Evolutionary conservation across 2,329 filamentous ascomycete genomes (phyloP).

Genomic region (Monosporascus sp.): DNA sequence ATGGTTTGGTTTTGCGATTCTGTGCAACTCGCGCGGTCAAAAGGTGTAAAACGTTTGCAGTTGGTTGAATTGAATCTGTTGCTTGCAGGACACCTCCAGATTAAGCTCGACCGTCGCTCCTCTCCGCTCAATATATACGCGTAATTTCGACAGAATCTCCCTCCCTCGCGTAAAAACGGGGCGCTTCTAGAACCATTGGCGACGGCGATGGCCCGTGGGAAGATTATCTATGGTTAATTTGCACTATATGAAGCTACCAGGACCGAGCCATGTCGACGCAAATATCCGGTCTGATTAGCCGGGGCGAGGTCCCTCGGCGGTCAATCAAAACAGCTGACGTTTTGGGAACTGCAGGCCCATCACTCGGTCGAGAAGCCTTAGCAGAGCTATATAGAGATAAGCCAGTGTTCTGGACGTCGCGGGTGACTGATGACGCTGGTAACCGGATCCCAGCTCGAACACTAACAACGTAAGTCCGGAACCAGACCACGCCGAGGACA

Average conservation of each 20-base stretch:
- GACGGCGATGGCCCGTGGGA: background rate
- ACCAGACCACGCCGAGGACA: background rate
- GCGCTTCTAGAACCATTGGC: background rate
- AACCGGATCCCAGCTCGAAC: background rate
- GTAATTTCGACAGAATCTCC: background rate
- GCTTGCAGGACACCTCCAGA: background rate
- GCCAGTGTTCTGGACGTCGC: background rate
- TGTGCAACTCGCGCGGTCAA: background rate
- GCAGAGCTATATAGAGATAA: background rate
- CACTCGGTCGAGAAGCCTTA: background rate
- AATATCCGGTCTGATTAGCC: background rate
- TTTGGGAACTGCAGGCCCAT: background rate
- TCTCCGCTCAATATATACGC: background rate
- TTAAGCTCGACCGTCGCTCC: background rate
- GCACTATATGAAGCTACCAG: background rate
- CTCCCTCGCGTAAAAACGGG: background rate
- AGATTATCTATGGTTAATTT: background rate
- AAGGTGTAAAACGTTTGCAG: background rate
- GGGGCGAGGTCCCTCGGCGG: background rate
- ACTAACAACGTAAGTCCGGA: background rate
- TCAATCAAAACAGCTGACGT: background rate
- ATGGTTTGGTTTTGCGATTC: background rate
- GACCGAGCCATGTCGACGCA: background rate
- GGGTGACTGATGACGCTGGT: background rate
- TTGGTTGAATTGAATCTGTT: background rate